phyloP scores from a whole-genome alignment of 202 grass and related monocot species.

The Schoenoplectus triqueter region DNA sequence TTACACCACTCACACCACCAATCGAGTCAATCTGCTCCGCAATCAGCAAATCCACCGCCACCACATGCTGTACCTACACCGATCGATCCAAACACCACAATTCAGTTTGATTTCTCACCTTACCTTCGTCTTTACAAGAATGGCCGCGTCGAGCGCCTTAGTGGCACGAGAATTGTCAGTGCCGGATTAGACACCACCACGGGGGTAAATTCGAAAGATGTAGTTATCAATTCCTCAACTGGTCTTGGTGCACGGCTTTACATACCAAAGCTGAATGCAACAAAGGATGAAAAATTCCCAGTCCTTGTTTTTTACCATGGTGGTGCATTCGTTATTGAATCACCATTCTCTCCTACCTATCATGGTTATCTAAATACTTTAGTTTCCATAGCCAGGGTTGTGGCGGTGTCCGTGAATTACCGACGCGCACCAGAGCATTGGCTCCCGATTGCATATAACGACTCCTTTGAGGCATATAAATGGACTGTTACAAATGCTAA shows the following conservation, averaged over 20 bases:
- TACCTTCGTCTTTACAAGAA: constrained; percentile 68
- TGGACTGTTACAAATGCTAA: constrained; percentile 31
- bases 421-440: constrained; percentile 46
- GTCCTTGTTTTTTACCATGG: constrained; percentile 44
- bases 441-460: constrained; percentile 46
- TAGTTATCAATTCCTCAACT: constrained; percentile 56
- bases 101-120: constrained; percentile 84
- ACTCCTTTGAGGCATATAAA: constrained; percentile 37
- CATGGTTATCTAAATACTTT: constrained; percentile 42
- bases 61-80: constrained; percentile 41
- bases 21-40: background rate
- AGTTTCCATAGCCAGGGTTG: constrained; percentile 25
- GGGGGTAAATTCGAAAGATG: constrained; percentile 76
- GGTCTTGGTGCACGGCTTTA: constrained; percentile 65
- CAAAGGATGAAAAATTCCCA: constrained; percentile 32
- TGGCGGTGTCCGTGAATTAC: constrained; percentile 50
- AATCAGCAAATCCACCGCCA: background rate
- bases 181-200: constrained; percentile 56
- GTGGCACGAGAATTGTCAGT: constrained; percentile 46
- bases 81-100: constrained; percentile 44
- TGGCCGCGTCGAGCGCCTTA: constrained; percentile 62
- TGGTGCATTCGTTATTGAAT: constrained; percentile 46
- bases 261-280: constrained; percentile 41
- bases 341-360: constrained; percentile 47
- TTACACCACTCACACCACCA: constrained; percentile 35